A percentile compares a stretch with the other conserved stretches of the same genome.
Conservation (phyloP, 2,329 filamentous ascomycete genomes). For the Aspergillus tamarii region DNA sequence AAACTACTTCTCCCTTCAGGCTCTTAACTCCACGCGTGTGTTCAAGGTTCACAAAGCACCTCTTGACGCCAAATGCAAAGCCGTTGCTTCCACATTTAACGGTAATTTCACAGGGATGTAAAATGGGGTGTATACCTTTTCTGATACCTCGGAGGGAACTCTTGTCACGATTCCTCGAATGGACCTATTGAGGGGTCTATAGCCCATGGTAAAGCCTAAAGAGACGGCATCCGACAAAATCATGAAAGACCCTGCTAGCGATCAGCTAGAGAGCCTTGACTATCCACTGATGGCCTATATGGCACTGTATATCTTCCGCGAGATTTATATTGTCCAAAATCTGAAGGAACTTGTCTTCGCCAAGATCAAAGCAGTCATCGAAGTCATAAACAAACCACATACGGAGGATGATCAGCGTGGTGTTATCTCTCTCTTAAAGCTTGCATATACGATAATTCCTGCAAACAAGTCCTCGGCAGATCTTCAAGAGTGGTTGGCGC, state of each 20-base stretch:
- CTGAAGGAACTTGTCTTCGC: slow-evolving; percentile 12
- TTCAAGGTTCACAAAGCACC: slow-evolving; percentile 14
- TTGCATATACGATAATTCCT: background rate
- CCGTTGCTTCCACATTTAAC: background rate
- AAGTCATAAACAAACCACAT: background rate
- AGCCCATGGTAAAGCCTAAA: background rate
- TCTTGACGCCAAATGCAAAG: slow-evolving; percentile 11
- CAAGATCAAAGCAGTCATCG: slow-evolving; percentile 5
- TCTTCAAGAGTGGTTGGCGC: background rate
- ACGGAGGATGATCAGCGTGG: background rate
- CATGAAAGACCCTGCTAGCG: background rate
- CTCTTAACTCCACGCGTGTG: background rate
- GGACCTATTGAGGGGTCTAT: slow-evolving; percentile 15
- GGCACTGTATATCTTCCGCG: slow-evolving; percentile 13
- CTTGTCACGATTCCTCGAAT: slow-evolving; percentile 15
- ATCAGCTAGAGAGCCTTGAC: background rate
- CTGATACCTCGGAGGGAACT: slow-evolving; percentile 9
- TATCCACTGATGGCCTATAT: slow-evolving; percentile 11
- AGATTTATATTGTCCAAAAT: slow-evolving; percentile 8
- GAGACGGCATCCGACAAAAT: background rate
- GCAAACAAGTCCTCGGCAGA: background rate
- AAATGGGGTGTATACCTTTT: background rate
- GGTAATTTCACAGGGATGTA: background rate
- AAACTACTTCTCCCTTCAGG: background rate
- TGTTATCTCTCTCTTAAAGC: background rate